phyloP scores from a whole-genome alignment of 306 rosid species.

The Corylus heterophylla region DNA sequence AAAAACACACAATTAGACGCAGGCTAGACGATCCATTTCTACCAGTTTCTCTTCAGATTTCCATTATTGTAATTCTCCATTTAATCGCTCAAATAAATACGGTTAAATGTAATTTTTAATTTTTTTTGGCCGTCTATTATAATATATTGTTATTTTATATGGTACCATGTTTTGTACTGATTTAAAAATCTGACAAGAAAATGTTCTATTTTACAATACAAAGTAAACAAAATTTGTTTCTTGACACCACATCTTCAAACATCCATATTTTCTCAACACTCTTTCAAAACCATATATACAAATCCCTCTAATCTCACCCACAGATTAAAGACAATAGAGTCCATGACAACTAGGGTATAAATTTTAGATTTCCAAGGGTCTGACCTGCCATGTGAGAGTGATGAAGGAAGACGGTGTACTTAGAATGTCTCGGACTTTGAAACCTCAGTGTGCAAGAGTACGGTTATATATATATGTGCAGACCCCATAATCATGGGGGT shows the following conservation, averaged over 20 bases:
- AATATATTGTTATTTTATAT: too few relatives aligned
- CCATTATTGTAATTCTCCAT: too few relatives aligned
- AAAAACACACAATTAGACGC: too few relatives aligned
- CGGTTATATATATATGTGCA: constrained; percentile 32
- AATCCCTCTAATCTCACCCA: neutral
- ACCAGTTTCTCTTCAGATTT: too few relatives aligned
- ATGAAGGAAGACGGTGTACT: constrained; percentile 28
- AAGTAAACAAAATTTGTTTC: neutral
- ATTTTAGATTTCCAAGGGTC: neutral
- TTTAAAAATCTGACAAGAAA: too few relatives aligned
- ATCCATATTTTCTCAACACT: neutral
- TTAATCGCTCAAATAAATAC: too few relatives aligned
- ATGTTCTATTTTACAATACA: too few relatives aligned
- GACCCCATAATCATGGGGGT: constrained; percentile 63
- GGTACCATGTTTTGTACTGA: too few relatives aligned
- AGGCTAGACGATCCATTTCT: too few relatives aligned
- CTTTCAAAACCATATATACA: neutral
- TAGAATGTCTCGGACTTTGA: constrained; percentile 47
- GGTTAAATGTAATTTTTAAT: too few relatives aligned
- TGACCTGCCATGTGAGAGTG: constrained; percentile 35
- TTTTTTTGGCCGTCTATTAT: too few relatives aligned
- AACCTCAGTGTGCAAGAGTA: constrained; percentile 40
- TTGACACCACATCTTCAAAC: neutral
- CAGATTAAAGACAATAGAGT: neutral
- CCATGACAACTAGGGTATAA: neutral